phyloP scores from a whole-genome alignment of 2,329 filamentous ascomycete genomes.

The Neurospora sp. region DNA sequence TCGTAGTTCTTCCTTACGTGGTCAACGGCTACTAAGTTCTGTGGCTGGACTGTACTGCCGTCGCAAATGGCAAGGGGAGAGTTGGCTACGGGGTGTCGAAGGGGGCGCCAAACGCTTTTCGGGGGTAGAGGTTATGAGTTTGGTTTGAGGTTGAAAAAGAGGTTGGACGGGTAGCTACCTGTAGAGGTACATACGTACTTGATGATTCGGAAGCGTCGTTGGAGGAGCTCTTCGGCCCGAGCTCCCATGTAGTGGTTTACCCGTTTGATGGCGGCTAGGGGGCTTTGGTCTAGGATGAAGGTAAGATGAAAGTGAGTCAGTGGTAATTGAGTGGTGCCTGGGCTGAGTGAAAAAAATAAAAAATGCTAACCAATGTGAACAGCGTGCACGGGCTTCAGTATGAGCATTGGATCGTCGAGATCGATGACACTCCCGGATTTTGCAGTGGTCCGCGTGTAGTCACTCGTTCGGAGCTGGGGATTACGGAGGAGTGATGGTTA shows the following conservation, averaged over 20 bases:
- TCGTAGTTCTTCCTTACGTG: conserved; percentile 1
- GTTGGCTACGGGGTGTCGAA: not conserved
- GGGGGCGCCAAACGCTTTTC: conserved; percentile 4
- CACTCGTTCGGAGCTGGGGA: not conserved
- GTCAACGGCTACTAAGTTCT: not conserved
- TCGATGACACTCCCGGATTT: not conserved
- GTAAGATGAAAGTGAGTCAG: not conserved
- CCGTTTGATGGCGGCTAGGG: not conserved
- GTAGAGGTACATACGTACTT: not conserved
- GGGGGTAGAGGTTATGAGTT: not conserved
- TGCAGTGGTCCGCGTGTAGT: not conserved
- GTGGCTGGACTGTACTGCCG: not conserved
- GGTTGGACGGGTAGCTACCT: not conserved
- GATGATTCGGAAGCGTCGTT: conserved; percentile 1
- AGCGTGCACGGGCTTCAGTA: not conserved
- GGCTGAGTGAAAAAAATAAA: not conserved
- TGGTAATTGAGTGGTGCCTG: not conserved
- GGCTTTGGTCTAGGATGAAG: conserved; percentile 1
- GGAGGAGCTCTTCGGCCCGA: not conserved
- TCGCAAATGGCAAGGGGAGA: conserved; percentile 5
- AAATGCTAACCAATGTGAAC: conserved; percentile 2
- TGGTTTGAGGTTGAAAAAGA: not conserved
- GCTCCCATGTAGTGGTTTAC: not conserved
- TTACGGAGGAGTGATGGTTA: not conserved
- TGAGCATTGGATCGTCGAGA: not conserved